Evolutionary conservation across 2,329 filamentous ascomycete species (phyloP).

Genomic region (Penicillium crustosum): DNA sequence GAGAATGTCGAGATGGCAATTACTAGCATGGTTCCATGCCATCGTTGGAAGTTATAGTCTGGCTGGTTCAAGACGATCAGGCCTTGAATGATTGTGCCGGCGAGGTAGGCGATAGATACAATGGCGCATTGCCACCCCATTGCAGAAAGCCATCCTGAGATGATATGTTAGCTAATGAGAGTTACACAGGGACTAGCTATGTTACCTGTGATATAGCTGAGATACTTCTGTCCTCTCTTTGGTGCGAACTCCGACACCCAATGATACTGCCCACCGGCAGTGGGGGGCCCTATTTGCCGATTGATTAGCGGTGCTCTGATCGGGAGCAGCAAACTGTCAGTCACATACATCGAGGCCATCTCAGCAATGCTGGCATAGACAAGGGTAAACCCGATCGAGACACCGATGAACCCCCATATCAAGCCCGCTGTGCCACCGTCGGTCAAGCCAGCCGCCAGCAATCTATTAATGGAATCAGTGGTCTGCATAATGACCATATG

Average conservation of each 20-base stretch:
- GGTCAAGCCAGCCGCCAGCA: conserved; percentile 33
- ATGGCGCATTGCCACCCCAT: conserved; percentile 50
- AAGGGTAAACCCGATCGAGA: conserved; percentile 33
- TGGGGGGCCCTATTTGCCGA: conserved; percentile 39
- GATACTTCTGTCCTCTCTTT: conserved; percentile 39
- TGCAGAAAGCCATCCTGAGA: conserved; percentile 44
- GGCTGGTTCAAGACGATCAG: conserved; percentile 47
- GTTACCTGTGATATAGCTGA: conserved; percentile 48
- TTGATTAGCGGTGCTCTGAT: neutral
- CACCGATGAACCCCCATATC: conserved; percentile 40
- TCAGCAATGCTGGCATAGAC: conserved; percentile 44
- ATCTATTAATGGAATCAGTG: conserved; percentile 23
- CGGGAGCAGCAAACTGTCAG: neutral
- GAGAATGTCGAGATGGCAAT: conserved; percentile 42
- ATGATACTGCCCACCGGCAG: conserved; percentile 40
- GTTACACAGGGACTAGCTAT: neutral
- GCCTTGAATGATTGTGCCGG: conserved; percentile 48
- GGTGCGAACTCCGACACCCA: conserved; percentile 45
- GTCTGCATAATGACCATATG: neutral
- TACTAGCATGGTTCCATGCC: conserved; percentile 48
- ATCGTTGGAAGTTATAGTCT: conserved; percentile 42
- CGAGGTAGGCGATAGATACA: conserved; percentile 46
- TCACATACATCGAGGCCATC: conserved; percentile 46
- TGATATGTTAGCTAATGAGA: neutral
- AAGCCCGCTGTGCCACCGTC: conserved; percentile 42